These are phyloP conservation scores for Hypoxylon cercidicola DNA, from an alignment of 495 filamentous ascomycete genomes.

Conservation along the genomic window DNA sequence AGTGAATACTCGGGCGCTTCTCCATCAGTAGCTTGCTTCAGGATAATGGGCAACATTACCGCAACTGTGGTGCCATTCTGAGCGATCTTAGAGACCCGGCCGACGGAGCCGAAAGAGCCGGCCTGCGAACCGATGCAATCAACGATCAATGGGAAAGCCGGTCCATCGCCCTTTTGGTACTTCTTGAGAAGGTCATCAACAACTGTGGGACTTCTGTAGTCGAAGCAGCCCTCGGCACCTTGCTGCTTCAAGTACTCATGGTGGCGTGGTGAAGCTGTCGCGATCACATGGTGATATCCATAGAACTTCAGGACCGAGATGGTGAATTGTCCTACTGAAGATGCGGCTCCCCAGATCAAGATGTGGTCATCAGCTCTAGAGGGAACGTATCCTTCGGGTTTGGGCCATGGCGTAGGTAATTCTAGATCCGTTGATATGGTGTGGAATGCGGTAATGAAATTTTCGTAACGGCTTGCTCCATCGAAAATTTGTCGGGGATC, in stretches of 20 bases:
- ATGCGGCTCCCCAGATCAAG: conserved; percentile 65
- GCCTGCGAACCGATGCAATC: conserved; percentile 64
- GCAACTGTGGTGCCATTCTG: conserved; percentile 57
- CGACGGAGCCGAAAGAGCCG: conserved; percentile 52
- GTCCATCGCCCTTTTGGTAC: conserved; percentile 25
- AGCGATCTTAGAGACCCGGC: conserved; percentile 56
- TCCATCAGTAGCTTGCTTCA: conserved; percentile 53
- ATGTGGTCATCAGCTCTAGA: conserved; percentile 46
- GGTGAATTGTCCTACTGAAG: conserved; percentile 60
- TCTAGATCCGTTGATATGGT: conserved; percentile 55
- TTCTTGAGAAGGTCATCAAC: conserved; percentile 47
- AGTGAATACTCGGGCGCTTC: conserved; percentile 59
- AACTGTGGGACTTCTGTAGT: conserved; percentile 56
- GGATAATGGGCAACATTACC: conserved; percentile 63
- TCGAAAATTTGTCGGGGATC: conserved; percentile 50
- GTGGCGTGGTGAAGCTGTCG: conserved; percentile 58
- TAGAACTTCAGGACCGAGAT: conserved; percentile 61
- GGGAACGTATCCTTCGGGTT: conserved; percentile 47
- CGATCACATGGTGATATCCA: conserved; percentile 59
- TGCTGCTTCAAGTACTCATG: conserved; percentile 51
- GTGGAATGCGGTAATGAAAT: conserved; percentile 64
- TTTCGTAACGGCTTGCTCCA: conserved; percentile 62
- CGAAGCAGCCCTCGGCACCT: conserved; percentile 58
- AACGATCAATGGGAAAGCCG: conserved; percentile 54
- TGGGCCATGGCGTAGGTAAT: conserved; percentile 60